Evolutionary conservation across 768 basidiomycete genomes (phyloP).

Genomic region (Tylopilus sp.): DNA sequence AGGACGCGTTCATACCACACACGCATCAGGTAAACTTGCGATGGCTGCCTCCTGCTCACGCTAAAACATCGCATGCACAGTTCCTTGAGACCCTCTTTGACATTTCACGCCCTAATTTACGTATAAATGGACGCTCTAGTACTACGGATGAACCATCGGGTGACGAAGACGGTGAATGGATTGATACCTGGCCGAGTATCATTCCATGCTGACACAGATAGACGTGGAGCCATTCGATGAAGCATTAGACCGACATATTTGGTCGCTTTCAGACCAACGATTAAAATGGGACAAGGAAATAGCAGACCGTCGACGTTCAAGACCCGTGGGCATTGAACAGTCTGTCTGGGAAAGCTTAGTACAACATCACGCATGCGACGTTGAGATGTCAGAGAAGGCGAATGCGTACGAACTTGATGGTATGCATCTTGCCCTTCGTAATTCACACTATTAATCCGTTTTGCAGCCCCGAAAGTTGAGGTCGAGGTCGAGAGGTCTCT

Average conservation of each 20-base stretch:
- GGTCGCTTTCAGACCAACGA: conserved; percentile 72
- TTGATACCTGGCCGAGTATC: neutral
- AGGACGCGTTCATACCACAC: conserved; percentile 47
- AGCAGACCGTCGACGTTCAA: conserved; percentile 60
- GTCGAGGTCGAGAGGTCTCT: conserved; percentile 25
- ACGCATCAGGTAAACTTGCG: conserved; percentile 43
- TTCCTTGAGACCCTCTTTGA: conserved; percentile 61
- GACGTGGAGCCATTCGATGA: conserved; percentile 85
- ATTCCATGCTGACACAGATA: conserved; percentile 21
- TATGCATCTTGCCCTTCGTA: conserved; percentile 1
- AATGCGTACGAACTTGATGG: conserved; percentile 2
- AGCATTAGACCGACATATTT: conserved; percentile 76
- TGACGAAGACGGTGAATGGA: conserved; percentile 48
- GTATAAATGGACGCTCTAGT: conserved; percentile 67
- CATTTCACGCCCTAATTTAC: conserved; percentile 66
- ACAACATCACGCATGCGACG: conserved; percentile 31
- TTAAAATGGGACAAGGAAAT: conserved; percentile 73
- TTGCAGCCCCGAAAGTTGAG: conserved; percentile 21
- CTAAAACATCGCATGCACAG: conserved; percentile 30
- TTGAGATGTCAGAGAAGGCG: conserved; percentile 20
- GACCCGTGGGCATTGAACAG: conserved; percentile 52
- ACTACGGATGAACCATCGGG: conserved; percentile 60
- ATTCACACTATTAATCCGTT: conserved; percentile 2
- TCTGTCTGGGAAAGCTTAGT: conserved; percentile 38
- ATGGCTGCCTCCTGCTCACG: neutral